These are phyloP conservation scores for Phaeosphaeriaceae sp. DNA, from an alignment of 2,329 filamentous ascomycete genomes.

Conservation along the genomic window DNA sequence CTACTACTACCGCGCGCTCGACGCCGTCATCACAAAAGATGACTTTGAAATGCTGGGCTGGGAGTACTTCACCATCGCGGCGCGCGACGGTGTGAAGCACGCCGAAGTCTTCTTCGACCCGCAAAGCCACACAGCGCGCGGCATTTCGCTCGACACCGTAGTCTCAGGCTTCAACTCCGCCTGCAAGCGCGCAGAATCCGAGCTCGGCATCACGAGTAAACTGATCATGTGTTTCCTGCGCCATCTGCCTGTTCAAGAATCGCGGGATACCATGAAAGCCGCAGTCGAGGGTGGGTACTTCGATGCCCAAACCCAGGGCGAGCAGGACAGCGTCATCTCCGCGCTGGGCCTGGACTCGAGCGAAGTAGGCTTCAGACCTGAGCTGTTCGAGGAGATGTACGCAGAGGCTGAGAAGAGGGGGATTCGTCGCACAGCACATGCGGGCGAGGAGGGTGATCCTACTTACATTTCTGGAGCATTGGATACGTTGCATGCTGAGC, in stretches of 20 bases:
- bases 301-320: conserved; percentile 53
- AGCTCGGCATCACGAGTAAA: conserved; percentile 70
- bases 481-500: conserved; percentile 65
- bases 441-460: conserved; percentile 76
- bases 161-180: conserved; percentile 69
- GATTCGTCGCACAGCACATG: conserved; percentile 73
- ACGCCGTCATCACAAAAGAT: conserved; percentile 66
- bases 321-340: conserved; percentile 61
- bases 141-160: conserved; percentile 68
- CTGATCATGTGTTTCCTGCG: conserved; percentile 77
- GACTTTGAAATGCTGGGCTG: conserved; percentile 78
- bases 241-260: conserved; percentile 68
- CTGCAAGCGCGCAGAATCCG: conserved; percentile 64
- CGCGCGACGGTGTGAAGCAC: conserved; percentile 70
- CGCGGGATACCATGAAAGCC: conserved; percentile 49
- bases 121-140: conserved; percentile 72
- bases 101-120: conserved; percentile 84
- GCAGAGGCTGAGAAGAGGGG: conserved; percentile 59
- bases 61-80: conserved; percentile 72
- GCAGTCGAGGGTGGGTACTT: conserved; percentile 53
- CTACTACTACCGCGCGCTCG: conserved; percentile 81
- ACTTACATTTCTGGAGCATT: conserved; percentile 70
- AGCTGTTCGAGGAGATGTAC: conserved; percentile 69
- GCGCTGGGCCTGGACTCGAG: conserved; percentile 75
- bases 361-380: conserved; percentile 53